Conservation (phyloP, 768 basidiomycete genomes). For the Ramaria sp. region DNA sequence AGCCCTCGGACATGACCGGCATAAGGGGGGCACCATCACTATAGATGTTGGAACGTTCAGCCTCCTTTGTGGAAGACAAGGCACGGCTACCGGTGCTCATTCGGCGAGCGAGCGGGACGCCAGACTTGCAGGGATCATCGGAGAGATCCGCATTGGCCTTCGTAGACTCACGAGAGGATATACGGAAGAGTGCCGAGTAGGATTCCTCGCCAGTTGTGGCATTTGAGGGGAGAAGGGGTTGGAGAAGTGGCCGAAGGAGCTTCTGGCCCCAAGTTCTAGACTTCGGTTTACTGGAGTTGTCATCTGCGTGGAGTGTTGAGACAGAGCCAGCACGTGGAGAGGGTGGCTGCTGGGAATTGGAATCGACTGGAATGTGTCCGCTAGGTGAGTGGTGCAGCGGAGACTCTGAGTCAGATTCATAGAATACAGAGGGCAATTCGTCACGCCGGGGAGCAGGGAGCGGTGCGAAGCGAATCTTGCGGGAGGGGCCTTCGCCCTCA, state of each 20-base stretch:
- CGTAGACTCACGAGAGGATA: conserved; percentile 7
- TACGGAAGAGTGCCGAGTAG: conserved; percentile 14
- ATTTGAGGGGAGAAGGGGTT: conserved; percentile 8
- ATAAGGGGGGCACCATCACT: conserved; percentile 16
- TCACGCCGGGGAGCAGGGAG: conserved; percentile 66
- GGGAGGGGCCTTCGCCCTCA: neutral
- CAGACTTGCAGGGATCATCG: neutral
- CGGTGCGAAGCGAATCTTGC: conserved; percentile 70
- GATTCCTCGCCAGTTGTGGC: conserved; percentile 8
- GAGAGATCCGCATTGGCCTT: neutral
- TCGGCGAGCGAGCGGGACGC: conserved; percentile 14
- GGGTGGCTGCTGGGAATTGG: conserved; percentile 15
- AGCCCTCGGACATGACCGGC: conserved; percentile 18
- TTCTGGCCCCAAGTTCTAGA: conserved; percentile 4
- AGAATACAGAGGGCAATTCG: conserved; percentile 15
- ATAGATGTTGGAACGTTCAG: conserved; percentile 25
- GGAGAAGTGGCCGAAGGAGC: conserved; percentile 5
- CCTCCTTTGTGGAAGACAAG: conserved; percentile 23
- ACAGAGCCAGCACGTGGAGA: conserved; percentile 16
- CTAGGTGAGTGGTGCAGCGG: conserved; percentile 16
- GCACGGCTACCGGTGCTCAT: conserved; percentile 14
- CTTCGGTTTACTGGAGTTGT: conserved; percentile 10
- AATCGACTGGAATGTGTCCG: conserved; percentile 15
- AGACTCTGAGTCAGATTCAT: conserved; percentile 11
- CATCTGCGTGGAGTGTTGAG: conserved; percentile 11